Conservation (phyloP, 768 basidiomycete species). For the Podaxis pistillaris region DNA sequence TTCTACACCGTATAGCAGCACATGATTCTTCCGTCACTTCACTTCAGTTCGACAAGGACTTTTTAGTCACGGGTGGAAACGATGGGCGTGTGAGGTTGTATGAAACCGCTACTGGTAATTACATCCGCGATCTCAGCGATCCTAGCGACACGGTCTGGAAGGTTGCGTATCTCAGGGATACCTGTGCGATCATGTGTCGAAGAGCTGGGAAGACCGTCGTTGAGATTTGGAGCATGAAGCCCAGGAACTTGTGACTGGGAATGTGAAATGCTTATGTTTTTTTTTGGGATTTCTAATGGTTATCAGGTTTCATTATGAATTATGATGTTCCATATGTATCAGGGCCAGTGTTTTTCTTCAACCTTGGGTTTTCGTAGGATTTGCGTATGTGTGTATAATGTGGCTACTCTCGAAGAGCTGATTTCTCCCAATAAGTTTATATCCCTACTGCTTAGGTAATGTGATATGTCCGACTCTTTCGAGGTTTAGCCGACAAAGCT, state of each 20-base stretch:
- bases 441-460: constrained; percentile 3
- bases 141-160: constrained; percentile 87
- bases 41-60: constrained; percentile 81
- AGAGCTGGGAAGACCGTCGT: constrained; percentile 79
- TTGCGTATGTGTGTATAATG: background rate
- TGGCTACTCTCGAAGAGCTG: background rate
- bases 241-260: constrained; percentile 18
- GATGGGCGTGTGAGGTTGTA: constrained; percentile 81
- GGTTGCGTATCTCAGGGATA: constrained; percentile 61
- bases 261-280: background rate
- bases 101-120: constrained; percentile 60
- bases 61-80: constrained; percentile 82
- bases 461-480: background rate
- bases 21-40: constrained; percentile 88
- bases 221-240: constrained; percentile 80
- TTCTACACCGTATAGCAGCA: constrained; percentile 71
- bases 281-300: background rate
- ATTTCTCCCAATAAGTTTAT: background rate
- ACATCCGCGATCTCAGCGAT: constrained; percentile 76
- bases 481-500: background rate
- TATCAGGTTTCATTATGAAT: background rate
- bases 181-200: constrained; percentile 80
- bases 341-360: background rate
- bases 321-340: background rate
- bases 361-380: background rate